These are phyloP conservation scores for Chlamydomonas sp. DNA, from an alignment of 139 green algal genomes.

Conservation along the genomic window DNA sequence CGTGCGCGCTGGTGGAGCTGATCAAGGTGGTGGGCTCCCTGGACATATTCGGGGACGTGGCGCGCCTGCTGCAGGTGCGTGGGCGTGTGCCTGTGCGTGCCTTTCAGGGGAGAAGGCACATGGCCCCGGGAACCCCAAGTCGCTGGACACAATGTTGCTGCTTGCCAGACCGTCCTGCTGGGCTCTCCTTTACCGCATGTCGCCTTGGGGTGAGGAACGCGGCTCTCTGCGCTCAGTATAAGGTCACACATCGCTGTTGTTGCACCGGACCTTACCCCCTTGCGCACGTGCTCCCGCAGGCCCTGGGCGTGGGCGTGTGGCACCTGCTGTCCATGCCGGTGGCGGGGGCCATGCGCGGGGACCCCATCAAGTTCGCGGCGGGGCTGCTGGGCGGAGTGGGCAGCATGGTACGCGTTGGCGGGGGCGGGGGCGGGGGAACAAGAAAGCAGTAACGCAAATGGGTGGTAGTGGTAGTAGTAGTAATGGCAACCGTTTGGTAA, in stretches of 20 bases:
- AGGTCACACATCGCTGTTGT: too few species aligned
- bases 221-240: too few species aligned
- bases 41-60: conserved; percentile 68
- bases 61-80: conserved; percentile 47
- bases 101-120: too few species aligned
- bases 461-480: too few species aligned
- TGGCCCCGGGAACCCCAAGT: too few species aligned
- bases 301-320: conserved; percentile 59
- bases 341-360: conserved; percentile 36
- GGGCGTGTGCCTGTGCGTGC: neutral
- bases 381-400: conserved; percentile 20
- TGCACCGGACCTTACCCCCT: too few species aligned
- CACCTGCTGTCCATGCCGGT: conserved; percentile 59
- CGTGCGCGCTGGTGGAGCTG: conserved; percentile 70
- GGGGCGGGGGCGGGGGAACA: neutral
- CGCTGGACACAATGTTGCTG: too few species aligned
- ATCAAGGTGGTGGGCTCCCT: conserved; percentile 63
- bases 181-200: too few species aligned
- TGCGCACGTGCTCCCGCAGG: neutral
- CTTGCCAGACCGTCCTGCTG: too few species aligned
- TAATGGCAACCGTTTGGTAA: too few species aligned
- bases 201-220: too few species aligned
- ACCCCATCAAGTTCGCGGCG: neutral
- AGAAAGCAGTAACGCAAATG: too few species aligned
- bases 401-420: neutral